Evolutionary conservation across 2,329 filamentous ascomycete species (phyloP), one percentile per base, ranked within the genome.

Genomic region (Coleophoma crateriformis): DNA sequence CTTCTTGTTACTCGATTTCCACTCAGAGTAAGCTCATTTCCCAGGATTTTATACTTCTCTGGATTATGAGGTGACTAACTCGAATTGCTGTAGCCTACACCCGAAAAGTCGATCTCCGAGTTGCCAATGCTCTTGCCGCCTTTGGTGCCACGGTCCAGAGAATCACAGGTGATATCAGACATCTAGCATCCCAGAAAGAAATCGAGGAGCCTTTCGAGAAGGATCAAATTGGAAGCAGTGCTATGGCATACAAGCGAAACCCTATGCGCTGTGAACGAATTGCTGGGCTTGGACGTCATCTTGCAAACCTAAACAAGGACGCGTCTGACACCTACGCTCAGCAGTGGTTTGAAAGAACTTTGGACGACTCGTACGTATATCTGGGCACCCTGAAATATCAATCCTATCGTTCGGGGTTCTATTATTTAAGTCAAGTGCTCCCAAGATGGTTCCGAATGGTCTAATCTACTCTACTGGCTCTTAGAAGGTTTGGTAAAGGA

Each of bases 191-290:
- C 61, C 78, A 83, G 70, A 95, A 96, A 74, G 88, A 94, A 68
- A 74, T 91, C 50, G 89, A 94, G 64, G 88, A 91, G 73, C 88
- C 88, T 0, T 88, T 90, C 59, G 87, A 91, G 71, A 82, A 82
- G 60, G 79, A 83, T 57, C 89, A 95, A 70, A 90, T 91, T 58
- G 15, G 40, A 10, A 27, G 14, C 14, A 14, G 7, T 27, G 82
- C 82, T 50, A 78, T 80, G 69, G 68, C 71, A 2, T 77, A 74
- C 61, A 77, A 77, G 65, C 63, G 66, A 19, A 73, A 71, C 53
- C 68, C 71, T 4, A 78, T 78, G 75, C 68, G 74, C 33, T 74
- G 64, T 27, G 75, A 78, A 62, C 60, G 74, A 45, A 71, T 78
- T 41, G 69, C 61, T 57, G 65, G 65, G 45, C 66, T 79, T 13